Evolutionary conservation across 2,329 filamentous ascomycete species (phyloP), one percentile per base, ranked within the genome.

Genomic region (Scedosporium apiospermum): DNA sequence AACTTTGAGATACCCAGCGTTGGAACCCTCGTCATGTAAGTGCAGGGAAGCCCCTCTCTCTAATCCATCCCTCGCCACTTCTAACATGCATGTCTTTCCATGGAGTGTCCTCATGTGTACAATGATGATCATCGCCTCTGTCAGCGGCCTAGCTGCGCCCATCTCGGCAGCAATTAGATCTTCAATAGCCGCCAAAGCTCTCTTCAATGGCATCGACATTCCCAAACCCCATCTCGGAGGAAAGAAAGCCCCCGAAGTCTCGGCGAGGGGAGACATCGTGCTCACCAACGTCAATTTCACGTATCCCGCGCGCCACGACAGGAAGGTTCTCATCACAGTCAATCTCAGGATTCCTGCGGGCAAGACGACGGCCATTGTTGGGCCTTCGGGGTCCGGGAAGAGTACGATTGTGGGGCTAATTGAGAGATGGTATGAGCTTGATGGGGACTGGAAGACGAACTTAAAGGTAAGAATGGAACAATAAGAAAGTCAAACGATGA

Each of bases 311-410:
- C 78, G 87, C 12, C 84, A 85, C 0, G 80, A 86, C 63, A 81
- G 87, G 64, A 84, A 84, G 67, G 83, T 90, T 0, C 72, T 90
- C 1, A 80, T 88, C 66, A 74, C 79, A 2, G 71, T 90, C 2
- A 78, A 81, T 67, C 73, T 90, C 7, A 76, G 72, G 0, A 82
- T 91, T 62, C 77, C 82, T 64, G 78, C 82, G 6, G 86, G 87
- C 21, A 88, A 89, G 68, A 81, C 87, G 2, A 90, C 88, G 0
- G 89, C 89, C 2, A 87, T 92, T 18, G 88, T 92, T 21, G 89
- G 89, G 0, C 83, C 87, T 0, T 89, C 86, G 2, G 89, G 89
- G 0, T 86, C 82, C 4, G 89, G 89, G 0, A 93, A 92, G 71
- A 89, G 85, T 60, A 92, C 89, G 0, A 84, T 91, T 27, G 83